Conservation (phyloP, 768 basidiomycete genomes). For the Pleurotus pulmonarius region DNA sequence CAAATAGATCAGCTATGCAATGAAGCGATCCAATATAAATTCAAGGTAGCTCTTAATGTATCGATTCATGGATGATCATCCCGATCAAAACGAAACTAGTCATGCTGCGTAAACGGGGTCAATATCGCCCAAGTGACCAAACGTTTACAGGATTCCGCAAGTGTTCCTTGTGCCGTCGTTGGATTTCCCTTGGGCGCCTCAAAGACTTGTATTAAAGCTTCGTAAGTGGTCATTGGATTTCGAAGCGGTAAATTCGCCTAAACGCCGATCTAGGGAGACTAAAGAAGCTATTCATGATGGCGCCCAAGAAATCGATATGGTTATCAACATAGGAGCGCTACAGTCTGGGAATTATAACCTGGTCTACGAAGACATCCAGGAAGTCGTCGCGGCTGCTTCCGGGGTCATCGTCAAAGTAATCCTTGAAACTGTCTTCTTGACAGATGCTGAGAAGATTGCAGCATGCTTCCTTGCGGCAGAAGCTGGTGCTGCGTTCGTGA, state of each 20-base stretch:
- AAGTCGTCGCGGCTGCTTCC: slow-evolving; percentile 30
- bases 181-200: slow-evolving; percentile 51
- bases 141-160: slow-evolving; percentile 31
- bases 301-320: slow-evolving; percentile 50
- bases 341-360: slow-evolving; percentile 31
- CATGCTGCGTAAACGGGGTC: slow-evolving; percentile 48
- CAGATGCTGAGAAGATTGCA: slow-evolving; percentile 41
- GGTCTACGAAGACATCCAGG: slow-evolving; percentile 35
- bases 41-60: slow-evolving; percentile 33
- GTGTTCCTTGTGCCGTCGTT: slow-evolving; percentile 43
- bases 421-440: slow-evolving; percentile 45
- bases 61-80: too few relatives aligned
- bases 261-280: slow-evolving; percentile 32
- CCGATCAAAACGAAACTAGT: slow-evolving; percentile 22
- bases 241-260: background rate
- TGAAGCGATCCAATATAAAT: slow-evolving; percentile 42
- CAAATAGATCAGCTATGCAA: slow-evolving; percentile 46
- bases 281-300: slow-evolving; percentile 40
- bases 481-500: slow-evolving; percentile 50
- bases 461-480: slow-evolving; percentile 44
- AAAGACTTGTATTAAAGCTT: slow-evolving; percentile 38
- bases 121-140: slow-evolving; percentile 38
- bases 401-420: slow-evolving; percentile 45
- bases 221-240: slow-evolving; percentile 24
- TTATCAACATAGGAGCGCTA: slow-evolving; percentile 45